phyloP scores from a whole-genome alignment of 2,329 filamentous ascomycete genomes.

The Penicillium freii region DNA sequence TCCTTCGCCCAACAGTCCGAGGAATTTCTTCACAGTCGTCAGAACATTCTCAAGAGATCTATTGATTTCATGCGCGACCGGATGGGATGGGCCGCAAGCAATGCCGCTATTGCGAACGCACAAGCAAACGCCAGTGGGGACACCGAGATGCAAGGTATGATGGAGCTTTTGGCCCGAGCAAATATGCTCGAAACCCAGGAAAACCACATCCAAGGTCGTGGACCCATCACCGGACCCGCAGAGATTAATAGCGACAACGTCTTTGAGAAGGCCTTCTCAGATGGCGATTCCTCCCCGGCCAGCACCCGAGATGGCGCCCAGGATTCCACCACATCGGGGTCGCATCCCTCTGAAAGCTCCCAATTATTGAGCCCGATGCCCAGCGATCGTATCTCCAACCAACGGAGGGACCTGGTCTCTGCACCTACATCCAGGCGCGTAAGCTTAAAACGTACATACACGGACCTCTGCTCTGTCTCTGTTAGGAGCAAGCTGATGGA shows the following conservation, averaged over 20 bases:
- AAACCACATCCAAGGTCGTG: slow-evolving; percentile 49
- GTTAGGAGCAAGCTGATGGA: slow-evolving; percentile 83
- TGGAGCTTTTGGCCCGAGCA: slow-evolving; percentile 80
- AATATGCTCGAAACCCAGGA: slow-evolving; percentile 68
- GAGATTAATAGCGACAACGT: slow-evolving; percentile 71
- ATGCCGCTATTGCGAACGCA: slow-evolving; percentile 74
- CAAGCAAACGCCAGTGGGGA: slow-evolving; percentile 82
- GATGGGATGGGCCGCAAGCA: slow-evolving; percentile 74
- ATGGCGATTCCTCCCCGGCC: slow-evolving; percentile 23
- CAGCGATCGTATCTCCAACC: slow-evolving; percentile 33
- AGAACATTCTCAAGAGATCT: slow-evolving; percentile 88
- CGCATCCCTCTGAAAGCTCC: slow-evolving; percentile 21
- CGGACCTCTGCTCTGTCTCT: slow-evolving; percentile 71
- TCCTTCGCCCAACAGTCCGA: slow-evolving; percentile 96
- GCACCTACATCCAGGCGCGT: slow-evolving; percentile 60
- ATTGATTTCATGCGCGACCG: slow-evolving; percentile 96
- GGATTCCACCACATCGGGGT: slow-evolving; percentile 20
- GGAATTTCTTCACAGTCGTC: slow-evolving; percentile 84
- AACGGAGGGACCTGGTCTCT: slow-evolving; percentile 34
- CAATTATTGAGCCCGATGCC: slow-evolving; percentile 31
- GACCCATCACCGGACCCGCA: slow-evolving; percentile 78
- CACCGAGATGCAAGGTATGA: slow-evolving; percentile 82
- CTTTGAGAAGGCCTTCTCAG: slow-evolving; percentile 78
- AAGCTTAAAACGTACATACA: slow-evolving; percentile 81
- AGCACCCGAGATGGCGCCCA: slow-evolving; percentile 21